Base-by-base conservation (phyloP, 306 rosid genomes). In the Cucurbita ficifolia region DNA sequence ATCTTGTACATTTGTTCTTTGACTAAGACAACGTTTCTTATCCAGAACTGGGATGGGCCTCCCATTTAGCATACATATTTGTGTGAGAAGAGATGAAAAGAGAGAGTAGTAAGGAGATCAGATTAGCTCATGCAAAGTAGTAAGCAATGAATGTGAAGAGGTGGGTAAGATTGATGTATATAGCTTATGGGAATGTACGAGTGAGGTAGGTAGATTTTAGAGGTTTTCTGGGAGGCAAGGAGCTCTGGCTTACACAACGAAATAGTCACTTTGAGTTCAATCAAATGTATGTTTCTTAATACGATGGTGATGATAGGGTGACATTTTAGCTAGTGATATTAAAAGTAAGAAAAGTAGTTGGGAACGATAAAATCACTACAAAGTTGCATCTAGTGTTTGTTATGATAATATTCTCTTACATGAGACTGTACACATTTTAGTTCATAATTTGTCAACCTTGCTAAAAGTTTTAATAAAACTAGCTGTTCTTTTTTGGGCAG, bases 401-500 rank as follows among this genome's bases (percentile, higher is more conserved):
- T 63, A 33, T 22, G 39, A 6, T 45, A 2, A 2, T 17, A 64
- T 43, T 67, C 52, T 46, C 49, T 29, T 69, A 69, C 58, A 14
- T 69, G 74, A 48, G 5, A 49, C 24, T 29, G 57, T 70, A 49
- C 16, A 16, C 29, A 12, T 46, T 68, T 29, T 48, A 45, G 74
- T 48, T 70, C 45, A 46, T 48, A 14, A 29, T 8, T 14, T 70
- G 22, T 24, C 57, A 49, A 69, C 24, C 45, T 76, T 22, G 67
- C 57, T 64, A 46, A 11, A 68, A 68, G 21, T 65, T 80, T 8
- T 60, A 63, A 16, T 70, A 76, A 76, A 78, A 74, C 84, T 65
- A 64, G 35, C 79, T 50, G 11, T 73, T 67, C 65, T 75, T 73
- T 71, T 76, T 60, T 33, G 61, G 75, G 80, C 88, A 95, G 99